Base-by-base conservation (phyloP, 768 basidiomycete species). In the Lactifluus piperatus region DNA sequence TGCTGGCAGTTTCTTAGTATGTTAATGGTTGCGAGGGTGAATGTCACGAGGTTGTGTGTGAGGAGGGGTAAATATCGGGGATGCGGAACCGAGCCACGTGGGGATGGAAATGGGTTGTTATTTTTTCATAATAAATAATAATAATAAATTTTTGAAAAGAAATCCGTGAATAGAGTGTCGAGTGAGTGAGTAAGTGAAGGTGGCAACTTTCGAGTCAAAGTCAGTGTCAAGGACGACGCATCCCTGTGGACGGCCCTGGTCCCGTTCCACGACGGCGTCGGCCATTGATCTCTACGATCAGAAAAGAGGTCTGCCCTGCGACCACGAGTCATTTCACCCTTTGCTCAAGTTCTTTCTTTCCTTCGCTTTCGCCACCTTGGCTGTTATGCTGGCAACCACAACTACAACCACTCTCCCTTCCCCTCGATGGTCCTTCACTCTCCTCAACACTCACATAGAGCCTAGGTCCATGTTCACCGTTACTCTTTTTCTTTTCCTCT, bases 391-490 rank as follows among this genome's bases (percentile, higher is more conserved):
- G 36, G 58, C 58, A 44, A 55, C 45, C 57, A 37, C 57, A 11
- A 22, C 54, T 7, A 16, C 39, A 3, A 18, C 59, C 34, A 55
- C 45, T 30, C 30, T 30, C 30, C 8, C 30, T 48, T 73, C 81
- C 65, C 71, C 77, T 64, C 74, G 80, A 62, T 75, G 81, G 67
- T 73, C 79, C 32, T 55, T 64, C 64, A 72, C 74, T 65, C 67
- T 77, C 61, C 70, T 84, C 63, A 71, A 79, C 64, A 76, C 76
- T 63, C 81, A 81, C 68, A 76, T 81, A 56, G 86, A 87, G 69
- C 71, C 87, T 69, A 81, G 81, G 73, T 85, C 86, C 64, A 75
- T 88, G 67, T 78, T 91, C 71, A 84, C 82, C 66, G 77, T 81
- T 58, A 74, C 86, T 68, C 79, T 91, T 65, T 81, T 86, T 67